A percentile compares a stretch with the other conserved stretches of the same genome.
Conservation (phyloP, 2,329 filamentous ascomycete species). For the Aschersonia sp. region DNA sequence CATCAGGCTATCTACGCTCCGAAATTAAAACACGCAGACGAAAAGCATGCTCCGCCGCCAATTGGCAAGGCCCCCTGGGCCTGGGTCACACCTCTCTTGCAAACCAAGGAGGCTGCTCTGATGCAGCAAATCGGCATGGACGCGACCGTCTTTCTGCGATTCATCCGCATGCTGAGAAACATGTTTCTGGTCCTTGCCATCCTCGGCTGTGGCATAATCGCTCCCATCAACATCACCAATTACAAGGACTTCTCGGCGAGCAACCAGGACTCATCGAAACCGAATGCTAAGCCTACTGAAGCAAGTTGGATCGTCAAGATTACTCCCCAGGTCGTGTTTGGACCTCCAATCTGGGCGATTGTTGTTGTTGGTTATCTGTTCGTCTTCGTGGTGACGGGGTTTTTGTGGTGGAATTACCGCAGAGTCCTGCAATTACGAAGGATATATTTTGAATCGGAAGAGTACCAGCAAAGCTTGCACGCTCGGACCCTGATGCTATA, state of each 20-base stretch:
- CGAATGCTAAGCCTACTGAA: too few relatives aligned
- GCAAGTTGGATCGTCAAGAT: conserved; percentile 40
- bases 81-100: conserved; percentile 69
- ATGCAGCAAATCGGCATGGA: conserved; percentile 81
- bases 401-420: conserved; percentile 83
- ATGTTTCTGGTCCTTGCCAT: conserved; percentile 64
- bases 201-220: conserved; percentile 60
- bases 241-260: conserved; percentile 1
- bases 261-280: too few relatives aligned
- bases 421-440: conserved; percentile 57
- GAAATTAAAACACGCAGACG: conserved; percentile 82
- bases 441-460: conserved; percentile 68
- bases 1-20: conserved; percentile 90
- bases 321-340: conserved; percentile 41
- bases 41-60: conserved; percentile 74
- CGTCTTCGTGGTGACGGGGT: conserved; percentile 60
- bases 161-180: conserved; percentile 81
- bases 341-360: conserved; percentile 40
- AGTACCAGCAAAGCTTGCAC: conserved; percentile 81
- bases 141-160: conserved; percentile 78
- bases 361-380: conserved; percentile 49
- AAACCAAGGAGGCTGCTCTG: conserved; percentile 61
- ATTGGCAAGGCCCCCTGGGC: conserved; percentile 78
- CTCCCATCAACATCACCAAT: conserved; percentile 60
- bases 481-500: conserved; percentile 61